Evolutionary conservation across 108 stramenopile species (phyloP).

Genomic region (Skeletonema tropicum): DNA sequence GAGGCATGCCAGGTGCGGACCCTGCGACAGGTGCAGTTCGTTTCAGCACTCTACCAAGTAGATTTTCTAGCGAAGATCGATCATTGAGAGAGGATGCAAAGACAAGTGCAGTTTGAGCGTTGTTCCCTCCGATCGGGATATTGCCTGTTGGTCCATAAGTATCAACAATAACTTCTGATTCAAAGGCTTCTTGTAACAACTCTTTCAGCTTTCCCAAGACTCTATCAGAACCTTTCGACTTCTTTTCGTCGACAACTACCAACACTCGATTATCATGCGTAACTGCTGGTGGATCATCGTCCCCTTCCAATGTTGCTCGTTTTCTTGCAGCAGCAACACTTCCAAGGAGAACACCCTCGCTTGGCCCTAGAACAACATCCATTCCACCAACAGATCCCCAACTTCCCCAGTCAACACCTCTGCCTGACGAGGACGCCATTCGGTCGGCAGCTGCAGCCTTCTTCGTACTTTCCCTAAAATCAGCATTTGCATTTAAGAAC

Average conservation of each 20-base stretch:
- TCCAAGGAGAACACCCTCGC: constrained; percentile 27
- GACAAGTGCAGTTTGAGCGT: constrained; percentile 61
- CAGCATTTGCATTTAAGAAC: constrained; percentile 50
- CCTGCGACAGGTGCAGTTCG: constrained; percentile 58
- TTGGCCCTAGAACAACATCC: constrained; percentile 46
- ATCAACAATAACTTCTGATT: constrained; percentile 48
- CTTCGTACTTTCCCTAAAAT: constrained; percentile 27
- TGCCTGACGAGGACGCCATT: constrained; percentile 48
- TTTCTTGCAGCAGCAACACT: constrained; percentile 48
- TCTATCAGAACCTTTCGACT: constrained; percentile 40
- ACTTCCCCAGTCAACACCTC: constrained; percentile 57
- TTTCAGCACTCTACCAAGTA: constrained; percentile 66
- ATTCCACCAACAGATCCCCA: constrained; percentile 41
- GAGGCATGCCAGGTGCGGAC: constrained; percentile 56
- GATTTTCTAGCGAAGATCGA: constrained; percentile 45
- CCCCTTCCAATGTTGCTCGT: constrained; percentile 13
- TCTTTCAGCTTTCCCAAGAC: constrained; percentile 19
- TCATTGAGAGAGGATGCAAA: constrained; percentile 67
- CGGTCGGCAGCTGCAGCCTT: constrained; percentile 61
- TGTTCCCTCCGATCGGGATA: constrained; percentile 76
- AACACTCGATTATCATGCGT: constrained; percentile 34
- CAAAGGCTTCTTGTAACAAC: constrained; percentile 29
- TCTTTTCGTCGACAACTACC: constrained; percentile 35
- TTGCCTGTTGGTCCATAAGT: constrained; percentile 55
- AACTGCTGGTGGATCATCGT: background rate